These are phyloP conservation scores for Cladosporium sphaerospermum DNA, from an alignment of 2,329 filamentous ascomycete genomes.

Conservation along the genomic window DNA sequence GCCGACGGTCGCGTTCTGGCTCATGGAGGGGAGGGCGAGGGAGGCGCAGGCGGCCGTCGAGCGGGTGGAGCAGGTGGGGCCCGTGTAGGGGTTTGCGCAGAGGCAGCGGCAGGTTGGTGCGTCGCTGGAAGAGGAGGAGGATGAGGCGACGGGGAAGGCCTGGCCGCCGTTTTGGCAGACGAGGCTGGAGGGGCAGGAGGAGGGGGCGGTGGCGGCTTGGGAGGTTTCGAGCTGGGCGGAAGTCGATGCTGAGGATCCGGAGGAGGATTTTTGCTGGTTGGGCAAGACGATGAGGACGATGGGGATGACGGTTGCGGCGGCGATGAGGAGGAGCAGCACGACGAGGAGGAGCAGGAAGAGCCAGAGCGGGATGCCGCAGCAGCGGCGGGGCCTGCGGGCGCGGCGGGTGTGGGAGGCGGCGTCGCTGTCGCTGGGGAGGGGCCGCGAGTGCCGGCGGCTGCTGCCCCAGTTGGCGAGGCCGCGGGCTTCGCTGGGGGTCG, in stretches of 20 bases:
- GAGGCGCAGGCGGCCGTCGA: slow-evolving; percentile 53
- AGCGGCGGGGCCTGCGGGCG: slow-evolving; percentile 47
- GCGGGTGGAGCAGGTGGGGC: slow-evolving; percentile 48
- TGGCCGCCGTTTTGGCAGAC: slow-evolving; percentile 76
- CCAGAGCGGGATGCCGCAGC: slow-evolving; percentile 80
- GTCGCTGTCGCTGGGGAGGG: slow-evolving; percentile 27
- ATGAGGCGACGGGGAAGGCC: slow-evolving; percentile 51
- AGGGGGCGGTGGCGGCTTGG: slow-evolving; percentile 29
- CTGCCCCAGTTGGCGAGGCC: slow-evolving; percentile 12
- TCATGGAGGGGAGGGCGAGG: slow-evolving; percentile 37
- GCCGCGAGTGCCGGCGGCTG: slow-evolving; percentile 16
- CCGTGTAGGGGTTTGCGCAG: slow-evolving; percentile 82
- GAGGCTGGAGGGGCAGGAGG: slow-evolving; percentile 55
- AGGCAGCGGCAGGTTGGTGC: slow-evolving; percentile 66
- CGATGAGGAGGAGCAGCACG: slow-evolving; percentile 63
- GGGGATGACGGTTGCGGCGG: slow-evolving; percentile 77
- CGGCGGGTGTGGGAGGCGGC: slow-evolving; percentile 4
- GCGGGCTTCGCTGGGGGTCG: slow-evolving; percentile 1
- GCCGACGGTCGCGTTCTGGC: slow-evolving; percentile 71
- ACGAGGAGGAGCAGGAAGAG: slow-evolving; percentile 63
- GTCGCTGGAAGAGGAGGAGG: slow-evolving; percentile 39
- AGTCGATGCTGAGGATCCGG: slow-evolving; percentile 12
- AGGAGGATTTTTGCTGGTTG: slow-evolving; percentile 34
- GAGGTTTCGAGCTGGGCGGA: slow-evolving; percentile 14
- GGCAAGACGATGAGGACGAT: slow-evolving; percentile 57